Percentiles rank a stretch among this genome's conserved stretches.
Evolutionary conservation across 140 eudicot genomes (phyloP).

Genomic region (Erigeron philadelphicus): DNA sequence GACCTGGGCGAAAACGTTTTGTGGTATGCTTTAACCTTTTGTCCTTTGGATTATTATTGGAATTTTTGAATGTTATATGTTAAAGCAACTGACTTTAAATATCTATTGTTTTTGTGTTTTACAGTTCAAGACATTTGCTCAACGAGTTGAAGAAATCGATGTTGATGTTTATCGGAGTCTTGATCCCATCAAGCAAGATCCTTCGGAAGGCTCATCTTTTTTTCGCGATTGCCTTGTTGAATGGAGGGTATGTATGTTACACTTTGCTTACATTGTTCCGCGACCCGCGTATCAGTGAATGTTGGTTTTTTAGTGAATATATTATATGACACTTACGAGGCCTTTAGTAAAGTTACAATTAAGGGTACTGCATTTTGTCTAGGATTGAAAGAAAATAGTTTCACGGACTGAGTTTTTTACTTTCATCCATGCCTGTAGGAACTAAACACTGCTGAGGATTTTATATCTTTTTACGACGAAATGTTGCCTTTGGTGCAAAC

Average conservation of each 20-base stretch:
- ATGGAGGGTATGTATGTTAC: constrained; percentile 77
- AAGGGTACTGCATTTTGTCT: constrained; percentile 6
- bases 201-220: constrained; percentile 67
- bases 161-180: constrained; percentile 76
- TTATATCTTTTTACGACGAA: constrained; percentile 87
- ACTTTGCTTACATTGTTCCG: background rate
- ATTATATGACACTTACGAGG: background rate
- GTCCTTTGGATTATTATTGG: background rate
- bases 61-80: too few relatives aligned
- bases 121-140: constrained; percentile 84
- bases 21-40: constrained; percentile 36
- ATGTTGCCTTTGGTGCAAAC: constrained; percentile 79
- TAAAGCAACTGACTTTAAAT: constrained; percentile 8
- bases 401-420: background rate
- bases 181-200: constrained; percentile 57
- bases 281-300: too few relatives aligned
- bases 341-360: background rate
- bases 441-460: constrained; percentile 87
- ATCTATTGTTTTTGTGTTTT: background rate
- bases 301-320: background rate
- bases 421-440: constrained; percentile 42
- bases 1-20: constrained; percentile 71
- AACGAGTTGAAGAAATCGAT: constrained; percentile 67
- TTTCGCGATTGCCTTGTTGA: constrained; percentile 70
- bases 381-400: background rate